phyloP scores from a whole-genome alignment of 768 basidiomycete species.

The Amylocystis lapponica region DNA sequence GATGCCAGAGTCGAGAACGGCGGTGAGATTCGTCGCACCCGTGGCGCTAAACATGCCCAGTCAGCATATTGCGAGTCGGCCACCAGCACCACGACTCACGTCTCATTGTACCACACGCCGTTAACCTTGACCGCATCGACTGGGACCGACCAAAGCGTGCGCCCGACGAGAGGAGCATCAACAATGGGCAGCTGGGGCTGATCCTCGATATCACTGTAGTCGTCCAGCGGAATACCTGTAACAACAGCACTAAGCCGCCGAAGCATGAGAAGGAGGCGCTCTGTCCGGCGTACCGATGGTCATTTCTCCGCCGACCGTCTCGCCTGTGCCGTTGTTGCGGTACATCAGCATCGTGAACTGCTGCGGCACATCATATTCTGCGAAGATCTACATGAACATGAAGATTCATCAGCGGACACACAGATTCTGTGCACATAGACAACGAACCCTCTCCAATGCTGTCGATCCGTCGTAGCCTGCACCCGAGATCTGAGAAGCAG shows the following conservation, averaged over 20 bases:
- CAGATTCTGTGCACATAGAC: too few species aligned
- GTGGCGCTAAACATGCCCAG: background rate
- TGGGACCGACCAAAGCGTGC: background rate
- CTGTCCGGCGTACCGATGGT: constrained; percentile 2
- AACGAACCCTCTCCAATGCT: background rate
- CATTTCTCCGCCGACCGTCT: background rate
- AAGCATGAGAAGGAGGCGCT: background rate
- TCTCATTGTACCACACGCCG: constrained; percentile 1
- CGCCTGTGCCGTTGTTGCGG: background rate
- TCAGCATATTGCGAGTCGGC: background rate
- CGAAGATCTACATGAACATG: constrained; percentile 1
- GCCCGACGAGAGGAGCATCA: background rate
- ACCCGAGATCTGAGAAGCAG: background rate
- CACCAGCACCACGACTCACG: background rate
- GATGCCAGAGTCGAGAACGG: constrained; percentile 2
- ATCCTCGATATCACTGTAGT: background rate
- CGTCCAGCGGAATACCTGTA: background rate
- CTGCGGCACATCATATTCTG: background rate
- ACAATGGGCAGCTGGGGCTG: background rate
- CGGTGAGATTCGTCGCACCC: background rate
- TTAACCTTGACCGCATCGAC: background rate
- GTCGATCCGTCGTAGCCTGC: background rate
- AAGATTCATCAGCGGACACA: background rate
- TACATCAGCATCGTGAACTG: constrained; percentile 4
- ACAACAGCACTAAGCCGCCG: background rate